Conservation (phyloP, 441 rosid species). For the Croton laevigatus region DNA sequence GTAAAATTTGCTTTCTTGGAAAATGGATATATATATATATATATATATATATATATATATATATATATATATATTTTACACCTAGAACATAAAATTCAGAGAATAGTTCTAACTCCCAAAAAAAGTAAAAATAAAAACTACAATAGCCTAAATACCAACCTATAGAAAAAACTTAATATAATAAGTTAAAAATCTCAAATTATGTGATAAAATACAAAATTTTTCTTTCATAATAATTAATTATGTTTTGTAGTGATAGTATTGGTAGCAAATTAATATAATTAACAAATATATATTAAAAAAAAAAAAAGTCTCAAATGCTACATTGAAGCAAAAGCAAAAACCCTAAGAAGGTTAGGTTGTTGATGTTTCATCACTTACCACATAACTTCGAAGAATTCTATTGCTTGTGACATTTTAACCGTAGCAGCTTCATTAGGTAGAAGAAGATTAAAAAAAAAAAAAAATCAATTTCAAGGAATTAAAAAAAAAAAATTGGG, state of each 20-base stretch:
- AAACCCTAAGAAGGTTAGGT: not conserved
- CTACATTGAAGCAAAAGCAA: conserved; percentile 23
- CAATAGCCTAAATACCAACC: no score
- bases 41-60: no score
- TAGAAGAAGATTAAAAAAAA: not conserved
- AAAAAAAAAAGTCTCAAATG: not conserved
- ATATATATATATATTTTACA: no score
- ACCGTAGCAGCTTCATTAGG: not conserved
- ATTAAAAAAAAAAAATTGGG: no score
- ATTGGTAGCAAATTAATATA: conserved; percentile 1
- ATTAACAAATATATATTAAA: conserved; percentile 6
- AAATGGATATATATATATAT: no score
- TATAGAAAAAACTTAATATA: no score
- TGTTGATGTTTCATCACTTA: conserved; percentile 7
- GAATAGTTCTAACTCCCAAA: no score
- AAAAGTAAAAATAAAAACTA: no score
- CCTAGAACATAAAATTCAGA: no score
- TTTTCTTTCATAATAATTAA: not conserved
- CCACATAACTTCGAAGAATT: conserved; percentile 9
- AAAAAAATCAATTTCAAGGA: no score
- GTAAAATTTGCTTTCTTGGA: no score
- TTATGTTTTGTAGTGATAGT: not conserved
- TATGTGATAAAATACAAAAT: not conserved
- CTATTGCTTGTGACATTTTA: conserved; percentile 6
- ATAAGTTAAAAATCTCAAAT: no score